phyloP scores from a whole-genome alignment of 352 stramenopile genomes.

The Pythium volutum region DNA sequence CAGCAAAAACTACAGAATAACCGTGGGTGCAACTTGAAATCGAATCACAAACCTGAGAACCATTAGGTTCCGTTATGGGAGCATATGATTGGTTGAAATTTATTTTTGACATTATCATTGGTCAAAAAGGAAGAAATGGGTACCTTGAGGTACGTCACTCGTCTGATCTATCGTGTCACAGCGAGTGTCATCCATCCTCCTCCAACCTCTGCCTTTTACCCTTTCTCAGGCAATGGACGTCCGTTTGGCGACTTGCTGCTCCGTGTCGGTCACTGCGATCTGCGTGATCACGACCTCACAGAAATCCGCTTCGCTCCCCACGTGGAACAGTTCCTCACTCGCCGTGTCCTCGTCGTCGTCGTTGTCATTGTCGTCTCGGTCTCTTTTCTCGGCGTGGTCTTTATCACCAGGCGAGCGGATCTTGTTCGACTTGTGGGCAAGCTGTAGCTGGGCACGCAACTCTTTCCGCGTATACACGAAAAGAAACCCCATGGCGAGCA shows the following conservation, averaged over 20 bases:
- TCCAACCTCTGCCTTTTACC: background rate
- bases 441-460: slow-evolving; percentile 18
- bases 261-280: slow-evolving; percentile 11
- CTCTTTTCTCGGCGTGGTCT: background rate
- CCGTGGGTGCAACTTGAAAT: background rate
- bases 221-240: slow-evolving; percentile 10
- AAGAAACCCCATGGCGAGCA: slow-evolving; percentile 26
- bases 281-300: slow-evolving; percentile 22
- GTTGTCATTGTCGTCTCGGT: background rate
- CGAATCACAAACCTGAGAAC: background rate
- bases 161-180: background rate
- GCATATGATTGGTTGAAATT: slow-evolving; percentile 8
- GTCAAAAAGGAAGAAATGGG: slow-evolving; percentile 11
- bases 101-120: slow-evolving; percentile 5
- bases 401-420: background rate
- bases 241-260: slow-evolving; percentile 22
- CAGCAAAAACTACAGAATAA: slow-evolving; percentile 1
- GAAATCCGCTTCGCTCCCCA: background rate
- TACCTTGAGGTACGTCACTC: slow-evolving; percentile 10
- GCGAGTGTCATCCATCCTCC: background rate
- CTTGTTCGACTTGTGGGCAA: slow-evolving; percentile 6
- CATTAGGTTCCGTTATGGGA: background rate
- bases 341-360: slow-evolving; percentile 14
- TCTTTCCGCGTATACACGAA: slow-evolving; percentile 29
- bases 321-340: slow-evolving; percentile 3